Base-by-base conservation (phyloP, 139 green algal genomes). In the Ulvella scutata region DNA sequence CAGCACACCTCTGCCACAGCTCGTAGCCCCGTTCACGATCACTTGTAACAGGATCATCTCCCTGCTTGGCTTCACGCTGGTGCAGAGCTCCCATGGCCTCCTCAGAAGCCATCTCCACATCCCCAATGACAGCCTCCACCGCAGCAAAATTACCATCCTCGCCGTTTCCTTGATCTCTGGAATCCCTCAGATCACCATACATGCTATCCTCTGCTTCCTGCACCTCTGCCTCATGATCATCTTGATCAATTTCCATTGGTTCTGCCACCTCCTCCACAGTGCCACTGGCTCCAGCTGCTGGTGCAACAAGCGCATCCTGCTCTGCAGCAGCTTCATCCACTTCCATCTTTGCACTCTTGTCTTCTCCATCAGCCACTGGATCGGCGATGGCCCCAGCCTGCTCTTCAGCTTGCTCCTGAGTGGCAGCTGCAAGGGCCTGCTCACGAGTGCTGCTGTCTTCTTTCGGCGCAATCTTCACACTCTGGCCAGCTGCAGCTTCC, bases 371-470 rank as follows among this genome's bases (percentile, higher is more conserved):
- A 17, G 3, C 73, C 4, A 82, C n/a, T n/a, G n/a, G n/a, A n/a
- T n/a, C n/a, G n/a, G n/a, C n/a, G n/a, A n/a, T n/a, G n/a, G 62
- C 34, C 35, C 77, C 72, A 28, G 77, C 74, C 37, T 60, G 38
- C 61, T 83, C 72, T 13, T 76, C 74, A 20, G 86, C 88, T 80
- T 98, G 93, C 43, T 98, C 93, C 75, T 97, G 88, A 0, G 93
- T 98, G 2, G 93, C 93, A 3, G 87, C 75, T 0, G 87, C 93
- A 37, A 97, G 75, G 9, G 90, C 84, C 73, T 92, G 85, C 28
- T 83, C 74, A 4, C 61, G 74, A 1, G 23, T 23, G 17, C 77
- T 77, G 0, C 37, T 73, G 34, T 40, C 73, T 74, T 80, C 81
- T 21, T 73, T 79, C 9, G 35, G 74, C 26, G 60, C 82, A 36